Conservation (phyloP, 495 filamentous ascomycete genomes). For the Extremus antarcticus region DNA sequence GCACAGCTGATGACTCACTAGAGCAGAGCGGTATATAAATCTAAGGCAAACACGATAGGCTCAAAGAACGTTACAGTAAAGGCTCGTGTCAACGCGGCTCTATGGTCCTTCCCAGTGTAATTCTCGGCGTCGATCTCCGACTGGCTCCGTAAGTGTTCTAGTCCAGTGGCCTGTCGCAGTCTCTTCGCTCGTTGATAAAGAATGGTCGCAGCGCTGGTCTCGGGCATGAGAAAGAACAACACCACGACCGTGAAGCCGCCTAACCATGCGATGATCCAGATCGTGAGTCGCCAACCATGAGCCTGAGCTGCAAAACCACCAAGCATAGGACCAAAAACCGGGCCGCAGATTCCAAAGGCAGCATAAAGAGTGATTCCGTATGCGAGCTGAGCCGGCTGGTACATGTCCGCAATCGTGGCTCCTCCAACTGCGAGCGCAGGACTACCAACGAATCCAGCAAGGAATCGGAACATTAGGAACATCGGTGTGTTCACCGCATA, state of each 20-base stretch:
- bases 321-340: constrained; percentile 36
- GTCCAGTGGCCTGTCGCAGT: constrained; percentile 11
- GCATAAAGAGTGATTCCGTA: constrained; percentile 26
- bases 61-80: constrained; percentile 35
- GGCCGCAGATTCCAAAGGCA: constrained; percentile 31
- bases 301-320: constrained; percentile 32
- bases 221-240: constrained; percentile 19
- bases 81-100: constrained; percentile 34
- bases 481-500: constrained; percentile 15
- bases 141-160: constrained; percentile 26
- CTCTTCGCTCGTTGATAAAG: constrained; percentile 23
- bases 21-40: constrained; percentile 28
- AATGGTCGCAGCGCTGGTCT: constrained; percentile 25
- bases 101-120: constrained; percentile 26
- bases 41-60: constrained; percentile 27
- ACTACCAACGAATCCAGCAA: constrained; percentile 29
- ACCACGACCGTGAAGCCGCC: constrained; percentile 7
- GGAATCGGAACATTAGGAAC: constrained; percentile 25
- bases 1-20: constrained; percentile 18
- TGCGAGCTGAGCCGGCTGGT: constrained; percentile 20
- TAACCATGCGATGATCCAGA: constrained; percentile 33
- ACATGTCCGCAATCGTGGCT: constrained; percentile 26
- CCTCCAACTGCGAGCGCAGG: constrained; percentile 30
- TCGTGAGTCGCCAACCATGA: constrained; percentile 36
- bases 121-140: constrained; percentile 34